phyloP scores from a whole-genome alignment of 371 early-diverging fungal genomes.

The Smittium culicis region DNA sequence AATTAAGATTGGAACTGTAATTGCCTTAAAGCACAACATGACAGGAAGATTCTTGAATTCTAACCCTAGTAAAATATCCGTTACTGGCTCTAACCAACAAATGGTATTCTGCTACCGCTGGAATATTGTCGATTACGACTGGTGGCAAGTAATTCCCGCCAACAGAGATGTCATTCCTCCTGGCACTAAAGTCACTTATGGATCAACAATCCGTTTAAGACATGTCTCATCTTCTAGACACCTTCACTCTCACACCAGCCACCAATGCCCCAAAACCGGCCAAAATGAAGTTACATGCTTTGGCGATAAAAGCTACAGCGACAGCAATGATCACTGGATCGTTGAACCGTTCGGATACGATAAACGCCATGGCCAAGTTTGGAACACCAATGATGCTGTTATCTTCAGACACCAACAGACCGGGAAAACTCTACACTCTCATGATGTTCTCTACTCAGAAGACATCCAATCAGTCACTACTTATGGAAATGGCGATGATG shows the following conservation, averaged over 20 bases:
- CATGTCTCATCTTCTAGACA: slow-evolving; percentile 36
- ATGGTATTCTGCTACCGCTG: slow-evolving; percentile 35
- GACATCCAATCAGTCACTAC: slow-evolving; percentile 39
- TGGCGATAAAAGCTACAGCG: slow-evolving; percentile 34
- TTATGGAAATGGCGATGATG: slow-evolving; percentile 36
- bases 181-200: slow-evolving; percentile 36
- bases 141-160: slow-evolving; percentile 41
- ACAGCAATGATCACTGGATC: slow-evolving; percentile 48
- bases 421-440: slow-evolving; percentile 37
- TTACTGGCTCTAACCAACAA: slow-evolving; percentile 40
- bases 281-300: slow-evolving; percentile 49
- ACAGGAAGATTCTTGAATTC: slow-evolving; percentile 41
- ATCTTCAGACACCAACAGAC: slow-evolving; percentile 38
- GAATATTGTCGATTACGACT: slow-evolving; percentile 28
- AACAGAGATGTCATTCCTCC: slow-evolving; percentile 25
- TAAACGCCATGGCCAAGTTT: slow-evolving; percentile 30
- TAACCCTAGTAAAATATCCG: slow-evolving; percentile 20
- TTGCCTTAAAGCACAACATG: slow-evolving; percentile 41
- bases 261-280: slow-evolving; percentile 34
- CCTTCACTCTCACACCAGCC: slow-evolving; percentile 42
- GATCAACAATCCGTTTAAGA: slow-evolving; percentile 38
- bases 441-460: slow-evolving; percentile 28
- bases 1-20: slow-evolving; percentile 27
- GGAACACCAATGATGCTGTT: slow-evolving; percentile 36
- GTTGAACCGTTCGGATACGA: slow-evolving; percentile 34